Evolutionary conservation across 345 rosid species (phyloP), one percentile per base, ranked within the genome.

Genomic region (Boechera stricta): DNA sequence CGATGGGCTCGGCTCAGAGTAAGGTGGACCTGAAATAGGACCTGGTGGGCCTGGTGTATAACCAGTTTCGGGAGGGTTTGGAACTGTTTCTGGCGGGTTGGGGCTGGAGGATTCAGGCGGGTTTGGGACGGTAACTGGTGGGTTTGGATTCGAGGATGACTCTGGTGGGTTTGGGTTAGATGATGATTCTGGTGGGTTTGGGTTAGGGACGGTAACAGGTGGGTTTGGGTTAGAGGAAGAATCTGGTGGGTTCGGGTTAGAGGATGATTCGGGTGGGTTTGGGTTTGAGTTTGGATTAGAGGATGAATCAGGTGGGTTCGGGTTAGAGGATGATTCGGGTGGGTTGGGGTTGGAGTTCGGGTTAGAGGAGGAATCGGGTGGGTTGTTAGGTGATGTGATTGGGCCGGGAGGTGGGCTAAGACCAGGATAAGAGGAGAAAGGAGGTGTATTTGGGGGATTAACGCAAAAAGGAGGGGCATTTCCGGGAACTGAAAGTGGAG

Each of bases 391-490:
- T 48, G 48, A 3, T 21, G 61, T 79, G 11, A 21, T 38, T 35
- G 87, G 80, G 80, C 83, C 51, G 2, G 82, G 78, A 31, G 95
- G 92, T 28, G 92, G 88, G 87, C 73, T 78, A 48, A 69, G 81
- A 18, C 53, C 33, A 64, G 92, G 87, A 29, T 80, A 16, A 28
- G 71, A 56, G 33, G 69, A 77, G 2, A 81, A 78, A 13, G 86
- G 81, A 47, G 91, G 95, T 74, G 82, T 83, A 45, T 59, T 66
- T 13, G 92, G 91, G 26, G 93, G 92, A 69, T 79, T 68, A 75
- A 74, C 41, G 28, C 97, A 91, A 66, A 65, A 77, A 9, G 92
- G 89, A 79, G 93, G 84, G 69, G 87, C 55, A 65, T 76, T 81
- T 73, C 58, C 71, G 35, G 93, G 85, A 45, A 80, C 80, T 6